phyloP scores from a whole-genome alignment of 2,329 filamentous ascomycete species.

The Colletotrichum tofieldiae region DNA sequence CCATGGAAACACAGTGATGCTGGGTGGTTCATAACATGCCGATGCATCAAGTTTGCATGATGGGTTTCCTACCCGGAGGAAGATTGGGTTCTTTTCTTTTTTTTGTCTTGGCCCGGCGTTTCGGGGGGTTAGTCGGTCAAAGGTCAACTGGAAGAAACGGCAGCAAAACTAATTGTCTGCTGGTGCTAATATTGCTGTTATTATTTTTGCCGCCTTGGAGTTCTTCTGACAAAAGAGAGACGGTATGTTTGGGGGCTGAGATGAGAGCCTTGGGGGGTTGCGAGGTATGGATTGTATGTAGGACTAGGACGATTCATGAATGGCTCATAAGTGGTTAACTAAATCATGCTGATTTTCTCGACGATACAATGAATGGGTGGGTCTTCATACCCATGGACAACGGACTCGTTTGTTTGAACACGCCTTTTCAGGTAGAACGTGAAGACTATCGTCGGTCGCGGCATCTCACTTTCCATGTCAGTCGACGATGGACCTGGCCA shows the following conservation, averaged over 20 bases:
- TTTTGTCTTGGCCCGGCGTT: slow-evolving; percentile 36
- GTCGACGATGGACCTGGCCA: too few species aligned
- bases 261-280: neutral
- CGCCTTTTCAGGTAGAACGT: too few species aligned
- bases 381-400: too few species aligned
- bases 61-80: neutral
- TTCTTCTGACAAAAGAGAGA: neutral
- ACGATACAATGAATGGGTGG: neutral
- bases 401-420: too few species aligned
- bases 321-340: neutral
- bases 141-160: slow-evolving; percentile 7
- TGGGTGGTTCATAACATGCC: neutral
- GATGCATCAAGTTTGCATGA: neutral
- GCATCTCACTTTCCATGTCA: too few species aligned
- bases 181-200: slow-evolving; percentile 19
- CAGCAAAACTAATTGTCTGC: neutral
- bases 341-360: neutral
- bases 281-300: neutral
- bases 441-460: too few species aligned
- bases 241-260: neutral
- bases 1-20: neutral
- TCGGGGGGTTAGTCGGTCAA: slow-evolving; percentile 1
- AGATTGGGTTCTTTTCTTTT: neutral
- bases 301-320: slow-evolving; percentile 15
- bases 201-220: neutral